Evolutionary conservation across 2,329 filamentous ascomycete species (phyloP).

Genomic region (Clarireedia paspali): DNA sequence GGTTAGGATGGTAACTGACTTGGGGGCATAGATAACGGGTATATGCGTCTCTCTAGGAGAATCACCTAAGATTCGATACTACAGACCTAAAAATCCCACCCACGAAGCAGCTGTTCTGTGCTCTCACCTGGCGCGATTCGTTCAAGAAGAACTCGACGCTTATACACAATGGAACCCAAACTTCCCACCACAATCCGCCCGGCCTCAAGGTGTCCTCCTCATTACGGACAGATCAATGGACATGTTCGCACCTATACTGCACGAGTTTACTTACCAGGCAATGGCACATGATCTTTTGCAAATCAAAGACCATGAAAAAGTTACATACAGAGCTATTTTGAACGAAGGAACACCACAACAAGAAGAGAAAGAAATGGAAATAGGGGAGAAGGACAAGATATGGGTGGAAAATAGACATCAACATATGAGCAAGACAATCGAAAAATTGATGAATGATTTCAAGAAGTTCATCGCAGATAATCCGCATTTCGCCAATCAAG

Average conservation of each 20-base stretch:
- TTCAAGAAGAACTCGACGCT: constrained; percentile 84
- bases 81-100: constrained; percentile 62
- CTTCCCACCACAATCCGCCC: constrained; percentile 71
- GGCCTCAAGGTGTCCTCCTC: constrained; percentile 75
- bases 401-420: constrained; percentile 92
- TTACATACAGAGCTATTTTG: constrained; percentile 72
- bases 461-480: constrained; percentile 86
- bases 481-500: constrained; percentile 77
- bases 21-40: constrained; percentile 59
- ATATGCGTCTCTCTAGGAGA: constrained; percentile 90
- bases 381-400: constrained; percentile 83
- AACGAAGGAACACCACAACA: constrained; percentile 65
- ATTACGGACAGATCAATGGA: constrained; percentile 94
- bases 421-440: constrained; percentile 97
- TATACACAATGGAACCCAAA: constrained; percentile 79
- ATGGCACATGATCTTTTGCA: constrained; percentile 93
- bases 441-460: constrained; percentile 88
- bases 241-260: constrained; percentile 74
- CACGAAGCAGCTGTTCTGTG: constrained; percentile 88
- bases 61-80: constrained; percentile 89
- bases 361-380: constrained; percentile 84
- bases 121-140: constrained; percentile 79
- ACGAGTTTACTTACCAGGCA: constrained; percentile 97
- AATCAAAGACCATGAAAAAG: constrained; percentile 81
- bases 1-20: constrained; percentile 14